Evolutionary conservation across 352 stramenopile species (phyloP), one percentile per base, ranked within the genome.

Genomic region (Globisporangium emineosum): DNA sequence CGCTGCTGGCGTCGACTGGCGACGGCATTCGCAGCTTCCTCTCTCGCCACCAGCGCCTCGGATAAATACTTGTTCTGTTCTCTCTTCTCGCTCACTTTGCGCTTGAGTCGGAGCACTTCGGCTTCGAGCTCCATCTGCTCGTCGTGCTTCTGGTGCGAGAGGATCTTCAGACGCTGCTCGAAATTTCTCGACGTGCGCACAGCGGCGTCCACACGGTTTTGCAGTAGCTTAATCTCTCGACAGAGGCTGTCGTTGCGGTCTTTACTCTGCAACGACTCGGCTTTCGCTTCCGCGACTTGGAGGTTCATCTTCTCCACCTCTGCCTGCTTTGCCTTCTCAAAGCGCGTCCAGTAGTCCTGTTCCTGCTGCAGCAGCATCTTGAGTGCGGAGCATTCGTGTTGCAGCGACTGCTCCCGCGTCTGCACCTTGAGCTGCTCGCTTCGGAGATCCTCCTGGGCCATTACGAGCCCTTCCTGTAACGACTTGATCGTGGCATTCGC

Each of bases 51-150:
- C 8, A 91, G 56, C 2, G 79, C 78, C 17, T 89, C 72, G 1
- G 79, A 77, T 32, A 91, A 60, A 21, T 79, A 76, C 60, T 72
- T 78, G 62, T 84, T 87, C 75, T 90, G 73, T 19, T 83, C 71
- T 5, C 73, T 55, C 53, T 86, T 89, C 19, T 87, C 79, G n/a
- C 84, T 65, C 0, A 88, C 25, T 23, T 77, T 84, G 42, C 67
- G 72, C 61, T 69, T 71, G 42, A 88, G 73, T 0, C 73, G 75
- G 2, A 40, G 37, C 17, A 90, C 15, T 19, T 88, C 63, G 0
- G 52, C 54, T 51, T 85, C 71, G 7, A 78, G 56, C 25, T 79
- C 72, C 19, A 57, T 57, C 35, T 75, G 35, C 10, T 69, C 66
- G 30, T 82, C 70, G 30, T 76, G 60, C 55, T 83, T 82, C 50